These are phyloP conservation scores for Osmanthus fragrans DNA, from an alignment of 257 asterid species.

Conservation along the genomic window DNA sequence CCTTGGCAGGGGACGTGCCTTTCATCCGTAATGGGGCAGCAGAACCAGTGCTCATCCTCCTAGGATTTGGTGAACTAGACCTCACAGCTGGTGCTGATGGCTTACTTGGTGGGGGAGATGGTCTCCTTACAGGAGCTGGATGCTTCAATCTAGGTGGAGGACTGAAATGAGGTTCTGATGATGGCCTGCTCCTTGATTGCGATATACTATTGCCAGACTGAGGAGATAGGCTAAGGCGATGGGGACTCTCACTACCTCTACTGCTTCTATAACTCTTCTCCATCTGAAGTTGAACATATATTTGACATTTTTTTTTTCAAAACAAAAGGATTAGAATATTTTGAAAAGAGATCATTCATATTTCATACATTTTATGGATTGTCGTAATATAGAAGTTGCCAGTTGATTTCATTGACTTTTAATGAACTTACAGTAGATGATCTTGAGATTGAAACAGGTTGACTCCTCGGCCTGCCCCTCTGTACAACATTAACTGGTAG, in stretches of 20 bases:
- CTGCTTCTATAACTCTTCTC: constrained; percentile 68
- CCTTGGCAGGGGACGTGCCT: constrained; percentile 86
- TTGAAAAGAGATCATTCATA: not conserved
- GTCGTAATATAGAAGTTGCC: not conserved
- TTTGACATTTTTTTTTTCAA: constrained; percentile 12
- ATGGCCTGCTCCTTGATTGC: constrained; percentile 71
- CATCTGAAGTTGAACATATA: constrained; percentile 52
- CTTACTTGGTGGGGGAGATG: constrained; percentile 78
- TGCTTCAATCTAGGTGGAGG: constrained; percentile 65
- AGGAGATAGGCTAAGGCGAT: constrained; percentile 86
- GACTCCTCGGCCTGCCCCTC: constrained; percentile 93
- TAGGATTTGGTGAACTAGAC: constrained; percentile 68
- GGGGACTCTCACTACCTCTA: constrained; percentile 94
- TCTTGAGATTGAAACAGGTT: constrained; percentile 79
- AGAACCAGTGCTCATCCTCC: constrained; percentile 86
- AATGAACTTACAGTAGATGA: constrained; percentile 69
- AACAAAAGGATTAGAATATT: constrained; percentile 1
- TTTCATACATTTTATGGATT: not conserved
- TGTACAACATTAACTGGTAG: constrained; percentile 46
- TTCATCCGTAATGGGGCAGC: constrained; percentile 52
- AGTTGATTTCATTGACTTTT: constrained; percentile 9
- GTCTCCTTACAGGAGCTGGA: constrained; percentile 62
- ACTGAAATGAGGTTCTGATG: constrained; percentile 62
- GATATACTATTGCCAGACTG: constrained; percentile 47
- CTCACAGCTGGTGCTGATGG: constrained; percentile 51